Conservation (phyloP, 2,329 filamentous ascomycete species). For the Cladorrhinum sp. region DNA sequence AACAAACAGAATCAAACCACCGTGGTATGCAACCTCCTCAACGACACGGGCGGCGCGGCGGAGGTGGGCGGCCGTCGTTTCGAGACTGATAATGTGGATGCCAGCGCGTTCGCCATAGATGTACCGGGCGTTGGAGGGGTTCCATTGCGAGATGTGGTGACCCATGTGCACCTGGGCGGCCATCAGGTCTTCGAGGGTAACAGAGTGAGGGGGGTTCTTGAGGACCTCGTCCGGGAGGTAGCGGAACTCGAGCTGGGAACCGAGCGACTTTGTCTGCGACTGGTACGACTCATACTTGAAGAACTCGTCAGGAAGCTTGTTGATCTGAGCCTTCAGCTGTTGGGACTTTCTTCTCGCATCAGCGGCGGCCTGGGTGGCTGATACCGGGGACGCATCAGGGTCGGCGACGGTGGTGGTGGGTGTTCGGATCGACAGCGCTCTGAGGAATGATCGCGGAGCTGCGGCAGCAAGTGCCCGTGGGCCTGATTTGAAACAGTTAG, state of each 20-base stretch:
- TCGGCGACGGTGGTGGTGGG: conserved; percentile 29
- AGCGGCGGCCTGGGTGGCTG: conserved; percentile 8
- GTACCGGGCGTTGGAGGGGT: conserved; percentile 88
- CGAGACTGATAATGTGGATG: conserved; percentile 89
- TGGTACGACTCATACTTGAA: conserved; percentile 42
- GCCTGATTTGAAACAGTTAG: conserved; percentile 39
- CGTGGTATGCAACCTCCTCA: conserved; percentile 76
- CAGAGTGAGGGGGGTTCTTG: conserved; percentile 72
- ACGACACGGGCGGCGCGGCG: conserved; percentile 92
- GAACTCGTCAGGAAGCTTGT: conserved; percentile 35
- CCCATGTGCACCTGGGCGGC: conserved; percentile 86
- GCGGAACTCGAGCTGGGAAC: conserved; percentile 47
- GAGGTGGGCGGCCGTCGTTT: conserved; percentile 82
- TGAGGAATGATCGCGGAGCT: conserved; percentile 39
- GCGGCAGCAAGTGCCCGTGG: conserved; percentile 50
- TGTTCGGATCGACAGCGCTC: conserved; percentile 37
- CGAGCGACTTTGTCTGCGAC: conserved; percentile 45
- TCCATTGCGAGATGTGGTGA: conserved; percentile 88
- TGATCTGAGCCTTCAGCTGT: conserved; percentile 26
- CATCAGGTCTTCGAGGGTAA: conserved; percentile 88
- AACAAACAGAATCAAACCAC: conserved; percentile 85
- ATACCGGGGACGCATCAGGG: conserved; percentile 1
- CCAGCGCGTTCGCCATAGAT: conserved; percentile 88
- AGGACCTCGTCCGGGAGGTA: conserved; percentile 68
- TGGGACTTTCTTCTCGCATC: conserved; percentile 13